These are phyloP conservation scores for Penicillium dipodomyicola DNA, from an alignment of 495 filamentous ascomycete genomes.

Conservation along the genomic window DNA sequence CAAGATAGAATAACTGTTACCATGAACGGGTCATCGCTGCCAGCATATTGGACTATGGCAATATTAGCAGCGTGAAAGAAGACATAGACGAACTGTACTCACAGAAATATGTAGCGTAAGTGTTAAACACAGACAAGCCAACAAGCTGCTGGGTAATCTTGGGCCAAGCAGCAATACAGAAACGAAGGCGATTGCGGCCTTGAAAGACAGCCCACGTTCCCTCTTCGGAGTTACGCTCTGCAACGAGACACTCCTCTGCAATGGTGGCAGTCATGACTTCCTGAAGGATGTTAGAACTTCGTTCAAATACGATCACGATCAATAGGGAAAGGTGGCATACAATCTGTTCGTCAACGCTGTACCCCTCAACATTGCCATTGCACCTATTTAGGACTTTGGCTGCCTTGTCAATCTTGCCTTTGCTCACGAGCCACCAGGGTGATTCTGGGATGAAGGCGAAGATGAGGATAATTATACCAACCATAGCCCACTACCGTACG, in stretches of 20 bases:
- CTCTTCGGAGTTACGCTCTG: slow-evolving; percentile 29
- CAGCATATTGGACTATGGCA: slow-evolving; percentile 37
- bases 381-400: slow-evolving; percentile 23
- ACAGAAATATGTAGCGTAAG: slow-evolving; percentile 45
- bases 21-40: slow-evolving; percentile 39
- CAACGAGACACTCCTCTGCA: slow-evolving; percentile 29
- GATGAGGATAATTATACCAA: slow-evolving; percentile 31
- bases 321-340: not conserved
- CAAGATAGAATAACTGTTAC: slow-evolving; percentile 44
- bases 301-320: not conserved
- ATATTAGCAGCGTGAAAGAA: not conserved
- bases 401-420: slow-evolving; percentile 37
- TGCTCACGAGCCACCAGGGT: slow-evolving; percentile 39
- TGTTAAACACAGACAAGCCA: slow-evolving; percentile 42
- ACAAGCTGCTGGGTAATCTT: slow-evolving; percentile 46
- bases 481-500: slow-evolving; percentile 32
- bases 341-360: slow-evolving; percentile 19
- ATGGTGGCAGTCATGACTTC: slow-evolving; percentile 34
- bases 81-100: slow-evolving; percentile 2
- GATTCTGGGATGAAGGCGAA: slow-evolving; percentile 36
- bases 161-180: slow-evolving; percentile 42
- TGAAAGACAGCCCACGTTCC: slow-evolving; percentile 36
- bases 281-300: slow-evolving; percentile 9
- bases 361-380: slow-evolving; percentile 32
- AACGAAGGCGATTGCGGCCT: slow-evolving; percentile 39